Conservation (phyloP, 2,329 filamentous ascomycete genomes). For the Cercospora sp. region DNA sequence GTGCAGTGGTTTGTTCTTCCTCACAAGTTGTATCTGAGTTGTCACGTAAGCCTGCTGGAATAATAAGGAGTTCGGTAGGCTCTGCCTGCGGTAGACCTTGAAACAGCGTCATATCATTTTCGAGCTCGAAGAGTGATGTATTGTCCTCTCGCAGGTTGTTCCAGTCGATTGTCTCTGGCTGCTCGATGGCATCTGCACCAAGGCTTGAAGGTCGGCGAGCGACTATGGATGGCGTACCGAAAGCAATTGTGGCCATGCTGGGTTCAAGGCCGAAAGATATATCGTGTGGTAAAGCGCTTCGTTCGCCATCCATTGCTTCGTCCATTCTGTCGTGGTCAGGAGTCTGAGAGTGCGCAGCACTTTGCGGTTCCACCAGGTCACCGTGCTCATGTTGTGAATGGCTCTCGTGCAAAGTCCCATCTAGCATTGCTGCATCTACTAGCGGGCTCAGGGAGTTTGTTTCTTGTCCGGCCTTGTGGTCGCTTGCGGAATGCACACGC, state of each 20-base stretch:
- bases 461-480: conserved; percentile 6
- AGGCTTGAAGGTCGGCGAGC: not conserved
- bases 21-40: not conserved
- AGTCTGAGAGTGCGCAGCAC: not conserved
- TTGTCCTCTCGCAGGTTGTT: conserved; percentile 34
- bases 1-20: not conserved
- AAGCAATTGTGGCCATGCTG: not conserved
- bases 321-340: not conserved
- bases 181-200: not conserved
- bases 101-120: conserved; percentile 20
- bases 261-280: not conserved
- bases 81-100: conserved; percentile 21
- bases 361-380: not conserved
- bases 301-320: not conserved
- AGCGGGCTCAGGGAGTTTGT: conserved; percentile 16
- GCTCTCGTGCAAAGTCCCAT: not conserved
- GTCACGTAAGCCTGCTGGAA: conserved; percentile 3
- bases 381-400: not conserved
- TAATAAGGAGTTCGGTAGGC: conserved; percentile 19
- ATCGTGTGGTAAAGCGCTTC: not conserved
- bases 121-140: conserved; percentile 37
- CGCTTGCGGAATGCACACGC: not conserved
- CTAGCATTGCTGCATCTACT: not conserved
- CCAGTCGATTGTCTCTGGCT: conserved; percentile 37
- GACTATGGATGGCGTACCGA: not conserved